Evolutionary conservation across 202 grass and related monocot genomes (phyloP), one percentile per base, ranked within the genome.

Genomic region (Tripidium arundinaceum): DNA sequence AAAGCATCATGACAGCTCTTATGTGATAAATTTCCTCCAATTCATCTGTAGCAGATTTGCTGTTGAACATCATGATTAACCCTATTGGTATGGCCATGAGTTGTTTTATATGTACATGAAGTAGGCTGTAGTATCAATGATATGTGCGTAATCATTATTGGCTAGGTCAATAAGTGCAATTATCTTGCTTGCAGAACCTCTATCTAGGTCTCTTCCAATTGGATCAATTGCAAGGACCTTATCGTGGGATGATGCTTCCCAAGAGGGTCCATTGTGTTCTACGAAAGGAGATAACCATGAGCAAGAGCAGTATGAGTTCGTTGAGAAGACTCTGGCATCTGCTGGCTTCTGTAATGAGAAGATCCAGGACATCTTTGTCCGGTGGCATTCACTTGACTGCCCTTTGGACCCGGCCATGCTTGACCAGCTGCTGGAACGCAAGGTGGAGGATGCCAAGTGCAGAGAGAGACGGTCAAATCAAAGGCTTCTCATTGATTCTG

Each of bases 401-500:
- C 91, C 95, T 46, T 76, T 98, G 64, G 73, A 87, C 74, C 90
- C 92, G 57, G 41, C 29, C 6, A 76, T 98, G 69, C 47, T 68
- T 5, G 90, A 94, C 77, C 84, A 91, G 18, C 82, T 98, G 61
- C 75, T 94, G 80, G 90, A 93, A 49, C 86, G 83, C 43, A 91
- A 93, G 58, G 80, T 89, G 75, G 95, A 95, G 63, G 88, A 87
- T 50, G 88, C 92, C 18, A 97, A 89, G 36, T 89, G 89, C 85
- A 86, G 87, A 62, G 95, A 98, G 84, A 88, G 88, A 65, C 79
- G 79, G 38, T 88, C 95, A 25, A 93, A 88, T 68, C 90, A 93
- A 77, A 88, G 82, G 74, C 88, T 94, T 39, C 79, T 98, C 28
- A 89, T 98, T 24, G 95, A 98, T 65, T 94, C 89, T 76, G 95